Evolutionary conservation across 2,329 filamentous ascomycete genomes (phyloP).

Genomic region (Aurifilum marmelostoma): DNA sequence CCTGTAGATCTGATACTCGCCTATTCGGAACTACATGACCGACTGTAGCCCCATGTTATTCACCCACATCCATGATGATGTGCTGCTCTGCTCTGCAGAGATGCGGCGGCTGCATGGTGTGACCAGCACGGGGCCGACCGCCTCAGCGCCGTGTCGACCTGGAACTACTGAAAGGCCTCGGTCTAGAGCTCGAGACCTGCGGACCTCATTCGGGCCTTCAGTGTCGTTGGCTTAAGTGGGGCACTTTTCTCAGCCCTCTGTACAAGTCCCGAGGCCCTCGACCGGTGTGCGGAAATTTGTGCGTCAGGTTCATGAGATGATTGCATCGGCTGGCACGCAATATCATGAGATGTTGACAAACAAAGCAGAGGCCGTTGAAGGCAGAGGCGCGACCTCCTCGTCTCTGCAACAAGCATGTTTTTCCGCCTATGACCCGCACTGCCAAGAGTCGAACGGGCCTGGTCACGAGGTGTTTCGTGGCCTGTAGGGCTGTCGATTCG

Average conservation of each 20-base stretch:
- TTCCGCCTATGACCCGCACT: slow-evolving; percentile 24
- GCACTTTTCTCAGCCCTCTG: neutral
- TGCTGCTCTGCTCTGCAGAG: neutral
- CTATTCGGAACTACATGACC: neutral
- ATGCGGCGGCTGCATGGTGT: neutral
- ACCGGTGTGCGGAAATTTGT: neutral
- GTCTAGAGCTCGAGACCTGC: neutral
- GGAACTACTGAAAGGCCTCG: neutral
- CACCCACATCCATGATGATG: too few relatives aligned
- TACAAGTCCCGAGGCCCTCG: neutral
- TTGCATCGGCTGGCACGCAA: neutral
- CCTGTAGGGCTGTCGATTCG: slow-evolving; percentile 11
- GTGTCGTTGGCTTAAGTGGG: neutral
- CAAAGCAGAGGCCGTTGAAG: neutral
- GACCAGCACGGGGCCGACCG: neutral
- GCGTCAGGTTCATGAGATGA: neutral
- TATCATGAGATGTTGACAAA: neutral
- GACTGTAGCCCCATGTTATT: neutral
- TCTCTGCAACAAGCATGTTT: slow-evolving; percentile 11
- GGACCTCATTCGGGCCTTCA: neutral
- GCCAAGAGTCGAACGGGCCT: slow-evolving; percentile 11
- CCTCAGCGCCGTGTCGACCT: slow-evolving; percentile 5
- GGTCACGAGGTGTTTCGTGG: neutral
- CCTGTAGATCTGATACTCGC: neutral
- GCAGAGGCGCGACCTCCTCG: neutral